These are phyloP conservation scores for Rhizopogon sp. DNA, from an alignment of 768 basidiomycete genomes.

Conservation along the genomic window DNA sequence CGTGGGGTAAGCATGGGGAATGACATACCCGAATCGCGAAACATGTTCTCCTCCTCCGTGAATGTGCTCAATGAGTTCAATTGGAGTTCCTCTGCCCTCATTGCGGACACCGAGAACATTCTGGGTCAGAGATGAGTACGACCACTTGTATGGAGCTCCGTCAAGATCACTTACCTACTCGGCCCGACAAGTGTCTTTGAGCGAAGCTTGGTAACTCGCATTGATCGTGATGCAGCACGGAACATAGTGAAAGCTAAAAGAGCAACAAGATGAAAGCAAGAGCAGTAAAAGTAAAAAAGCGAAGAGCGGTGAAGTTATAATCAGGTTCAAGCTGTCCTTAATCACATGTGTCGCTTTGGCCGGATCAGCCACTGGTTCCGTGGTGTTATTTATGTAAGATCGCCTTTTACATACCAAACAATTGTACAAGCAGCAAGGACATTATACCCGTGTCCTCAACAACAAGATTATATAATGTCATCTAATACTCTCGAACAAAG, in stretches of 20 bases:
- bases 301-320: too few relatives aligned
- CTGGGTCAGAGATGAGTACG: slow-evolving; percentile 4
- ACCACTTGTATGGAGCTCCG: background rate
- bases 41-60: slow-evolving; percentile 92
- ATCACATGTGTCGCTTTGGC: too few relatives aligned
- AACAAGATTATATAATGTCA: too few relatives aligned
- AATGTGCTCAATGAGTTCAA: slow-evolving; percentile 72
- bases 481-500: too few relatives aligned
- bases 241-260: slow-evolving; percentile 15
- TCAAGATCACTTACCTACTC: background rate
- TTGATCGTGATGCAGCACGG: slow-evolving; percentile 14
- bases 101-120: slow-evolving; percentile 19
- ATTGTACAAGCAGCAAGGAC: too few relatives aligned
- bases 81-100: slow-evolving; percentile 21
- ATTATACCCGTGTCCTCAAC: too few relatives aligned
- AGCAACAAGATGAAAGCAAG: background rate
- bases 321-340: too few relatives aligned
- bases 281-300: too few relatives aligned
- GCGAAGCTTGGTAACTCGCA: slow-evolving; percentile 6
- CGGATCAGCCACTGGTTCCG: too few relatives aligned
- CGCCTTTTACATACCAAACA: too few relatives aligned
- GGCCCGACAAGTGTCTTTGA: background rate
- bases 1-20: background rate
- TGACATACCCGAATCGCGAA: slow-evolving; percentile 79
- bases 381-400: too few relatives aligned